Conservation (phyloP, 2,329 filamentous ascomycete genomes). For the Ophiostoma himal-ulmi region DNA sequence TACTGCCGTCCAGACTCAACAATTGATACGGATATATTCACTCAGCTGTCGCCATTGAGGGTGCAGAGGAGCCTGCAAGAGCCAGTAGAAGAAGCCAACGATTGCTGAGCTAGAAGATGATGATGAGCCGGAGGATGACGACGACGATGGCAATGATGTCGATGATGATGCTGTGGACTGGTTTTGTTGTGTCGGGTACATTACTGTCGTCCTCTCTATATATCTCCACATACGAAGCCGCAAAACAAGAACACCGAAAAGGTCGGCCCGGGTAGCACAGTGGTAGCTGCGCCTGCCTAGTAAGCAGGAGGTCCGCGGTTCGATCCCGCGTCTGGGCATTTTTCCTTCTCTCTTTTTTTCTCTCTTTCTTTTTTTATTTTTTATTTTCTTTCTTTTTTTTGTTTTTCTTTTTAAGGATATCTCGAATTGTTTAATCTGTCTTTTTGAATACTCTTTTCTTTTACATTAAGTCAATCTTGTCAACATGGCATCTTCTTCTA, state of each 20-base stretch:
- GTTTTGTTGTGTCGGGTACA: neutral
- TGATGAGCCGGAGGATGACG: neutral
- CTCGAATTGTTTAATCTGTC: too few relatives aligned
- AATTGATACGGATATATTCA: neutral
- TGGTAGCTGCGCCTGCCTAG: slow-evolving; percentile 15
- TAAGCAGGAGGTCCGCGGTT: slow-evolving; percentile 15
- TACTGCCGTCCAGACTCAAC: neutral
- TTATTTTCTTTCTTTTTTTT: neutral
- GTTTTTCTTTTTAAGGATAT: neutral
- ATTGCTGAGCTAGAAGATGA: neutral
- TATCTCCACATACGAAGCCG: neutral
- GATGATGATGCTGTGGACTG: neutral
- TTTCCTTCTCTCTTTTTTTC: neutral
- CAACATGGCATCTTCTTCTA: too few relatives aligned
- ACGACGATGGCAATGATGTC: neutral
- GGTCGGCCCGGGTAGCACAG: slow-evolving; percentile 12
- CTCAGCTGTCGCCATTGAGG: slow-evolving; percentile 1
- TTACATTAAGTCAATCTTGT: too few relatives aligned
- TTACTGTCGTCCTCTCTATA: neutral
- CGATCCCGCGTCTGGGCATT: slow-evolving; percentile 15
- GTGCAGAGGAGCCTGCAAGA: neutral
- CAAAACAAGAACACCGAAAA: neutral
- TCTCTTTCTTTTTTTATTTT: neutral
- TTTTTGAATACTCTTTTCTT: too few relatives aligned
- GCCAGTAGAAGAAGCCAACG: neutral